Conservation (phyloP, 2,329 filamentous ascomycete species). For the Aspergillus uvarum region DNA sequence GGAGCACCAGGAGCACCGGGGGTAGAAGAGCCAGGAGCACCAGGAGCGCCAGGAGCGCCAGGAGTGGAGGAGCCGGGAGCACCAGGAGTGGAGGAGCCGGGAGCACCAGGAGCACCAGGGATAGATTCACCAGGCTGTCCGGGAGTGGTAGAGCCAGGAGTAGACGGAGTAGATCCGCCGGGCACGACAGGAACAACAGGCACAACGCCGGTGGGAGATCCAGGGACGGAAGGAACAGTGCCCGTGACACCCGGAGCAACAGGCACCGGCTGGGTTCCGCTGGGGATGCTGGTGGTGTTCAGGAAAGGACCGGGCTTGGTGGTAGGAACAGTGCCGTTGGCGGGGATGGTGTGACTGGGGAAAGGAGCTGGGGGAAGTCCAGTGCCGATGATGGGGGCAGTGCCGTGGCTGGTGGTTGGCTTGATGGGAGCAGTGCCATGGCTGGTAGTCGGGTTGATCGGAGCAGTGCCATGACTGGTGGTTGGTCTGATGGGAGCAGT, state of each 20-base stretch:
- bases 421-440: background rate
- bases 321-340: no score
- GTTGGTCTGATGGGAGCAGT: background rate
- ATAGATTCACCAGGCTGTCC: background rate
- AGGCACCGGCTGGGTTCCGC: conserved; percentile 17
- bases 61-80: conserved; percentile 10
- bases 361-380: conserved; percentile 2
- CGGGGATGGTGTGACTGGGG: background rate
- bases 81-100: background rate
- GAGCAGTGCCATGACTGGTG: background rate
- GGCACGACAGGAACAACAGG: conserved; percentile 4
- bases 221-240: conserved; percentile 13
- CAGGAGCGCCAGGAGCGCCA: conserved; percentile 8
- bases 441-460: background rate
- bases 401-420: background rate
- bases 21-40: background rate
- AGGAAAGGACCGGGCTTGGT: conserved; percentile 15
- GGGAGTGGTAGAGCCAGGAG: background rate
- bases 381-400: conserved; percentile 8
- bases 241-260: conserved; percentile 7
- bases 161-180: background rate
- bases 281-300: conserved; percentile 17
- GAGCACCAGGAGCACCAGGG: no score
- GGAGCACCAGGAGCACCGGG: conserved; percentile 10
- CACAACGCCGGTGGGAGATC: conserved; percentile 6